Conservation (phyloP, 164 flowering plant species). For the Berberis thunbergii region DNA sequence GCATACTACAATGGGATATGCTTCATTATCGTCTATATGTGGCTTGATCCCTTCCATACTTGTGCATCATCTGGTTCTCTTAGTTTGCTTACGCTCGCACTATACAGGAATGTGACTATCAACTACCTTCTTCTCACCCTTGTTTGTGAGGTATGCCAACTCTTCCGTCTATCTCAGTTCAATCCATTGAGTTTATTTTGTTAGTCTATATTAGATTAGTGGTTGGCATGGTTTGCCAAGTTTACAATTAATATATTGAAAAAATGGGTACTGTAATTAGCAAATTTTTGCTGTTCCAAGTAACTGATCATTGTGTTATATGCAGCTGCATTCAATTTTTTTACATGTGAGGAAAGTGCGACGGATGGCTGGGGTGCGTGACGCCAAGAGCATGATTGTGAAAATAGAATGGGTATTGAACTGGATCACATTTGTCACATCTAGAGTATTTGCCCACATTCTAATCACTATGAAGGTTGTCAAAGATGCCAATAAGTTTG, state of each 20-base stretch:
- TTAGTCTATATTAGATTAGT: no score
- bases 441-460: conserved; percentile 53
- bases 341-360: conserved; percentile 74
- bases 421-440: conserved; percentile 53
- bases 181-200: background rate
- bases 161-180: background rate
- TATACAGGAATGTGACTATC: conserved; percentile 82
- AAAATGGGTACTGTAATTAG: no score
- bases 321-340: conserved; percentile 87
- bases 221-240: no score
- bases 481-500: conserved; percentile 74
- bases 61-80: conserved; percentile 75
- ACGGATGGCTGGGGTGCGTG: conserved; percentile 82
- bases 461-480: conserved; percentile 70
- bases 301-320: conserved; percentile 2
- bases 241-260: no score
- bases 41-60: conserved; percentile 83
- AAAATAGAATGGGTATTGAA: conserved; percentile 69
- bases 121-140: conserved; percentile 95
- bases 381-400: conserved; percentile 49
- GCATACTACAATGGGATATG: conserved; percentile 98
- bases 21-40: conserved; percentile 55
- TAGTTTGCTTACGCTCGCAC: conserved; percentile 80
- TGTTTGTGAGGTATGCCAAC: conserved; percentile 70
- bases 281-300: no score